Percentiles rank a stretch among this genome's conserved stretches.
Conservation (phyloP, 1,284 basidiomycete species). For the Puccinia triticina region DNA sequence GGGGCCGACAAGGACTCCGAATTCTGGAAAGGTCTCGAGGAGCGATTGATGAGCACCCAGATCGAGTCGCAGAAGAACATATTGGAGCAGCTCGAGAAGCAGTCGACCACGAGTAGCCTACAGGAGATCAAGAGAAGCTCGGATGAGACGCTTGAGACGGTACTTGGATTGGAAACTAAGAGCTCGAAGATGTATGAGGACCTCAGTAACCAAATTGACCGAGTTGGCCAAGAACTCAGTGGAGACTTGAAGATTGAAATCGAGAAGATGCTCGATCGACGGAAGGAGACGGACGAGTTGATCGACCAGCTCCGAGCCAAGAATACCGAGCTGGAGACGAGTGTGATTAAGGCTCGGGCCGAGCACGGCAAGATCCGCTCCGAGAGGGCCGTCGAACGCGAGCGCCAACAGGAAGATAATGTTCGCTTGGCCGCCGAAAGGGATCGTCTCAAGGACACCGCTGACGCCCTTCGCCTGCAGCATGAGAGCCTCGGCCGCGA, state of each 20-base stretch:
- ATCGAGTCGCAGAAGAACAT: not conserved
- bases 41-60: not conserved
- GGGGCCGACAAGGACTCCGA: not conserved
- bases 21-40: slow-evolving; percentile 22
- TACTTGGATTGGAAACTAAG: slow-evolving; percentile 20
- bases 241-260: slow-evolving; percentile 14
- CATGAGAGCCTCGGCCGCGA: not conserved
- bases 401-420: slow-evolving; percentile 24
- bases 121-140: not conserved
- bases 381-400: slow-evolving; percentile 46
- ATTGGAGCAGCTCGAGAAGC: not conserved
- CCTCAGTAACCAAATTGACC: slow-evolving; percentile 26
- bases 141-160: slow-evolving; percentile 20
- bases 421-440: not conserved
- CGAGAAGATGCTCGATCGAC: not conserved
- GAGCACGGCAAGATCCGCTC: slow-evolving; percentile 48
- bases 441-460: not conserved
- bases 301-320: slow-evolving; percentile 20
- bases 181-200: slow-evolving; percentile 31
- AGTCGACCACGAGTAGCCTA: not conserved
- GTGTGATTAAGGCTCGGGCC: slow-evolving; percentile 30
- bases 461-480: not conserved
- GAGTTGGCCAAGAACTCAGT: not conserved
- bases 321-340: slow-evolving; percentile 38
- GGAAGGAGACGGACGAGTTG: slow-evolving; percentile 18